Base-by-base conservation (phyloP, 805 yeast genomes). In the Wickerhamiella vanderwaltii region DNA sequence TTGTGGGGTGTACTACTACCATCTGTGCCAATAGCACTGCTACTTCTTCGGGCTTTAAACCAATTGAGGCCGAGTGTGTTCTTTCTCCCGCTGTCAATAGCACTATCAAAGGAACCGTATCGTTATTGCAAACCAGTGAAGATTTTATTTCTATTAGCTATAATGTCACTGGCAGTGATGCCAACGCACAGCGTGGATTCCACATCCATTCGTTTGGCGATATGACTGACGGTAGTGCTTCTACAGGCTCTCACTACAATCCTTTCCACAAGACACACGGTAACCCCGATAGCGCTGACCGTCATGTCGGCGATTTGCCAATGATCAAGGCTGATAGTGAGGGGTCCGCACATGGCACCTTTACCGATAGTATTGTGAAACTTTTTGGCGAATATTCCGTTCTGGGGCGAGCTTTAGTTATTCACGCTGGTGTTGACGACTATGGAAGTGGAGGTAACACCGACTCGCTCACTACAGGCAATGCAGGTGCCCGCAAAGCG, bases 191-290 rank as follows among this genome's bases (percentile, higher is more conserved):
- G 28, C 40, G 32, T 22, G 40, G 40, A 2, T 37, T 41, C 39
- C 44, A 34, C 34, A 24, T 41, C 16, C 35, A 31, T 20, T 6
- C 44, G 9, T 15, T 25, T 22, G 43, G 41, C 5, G 41, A 38
- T 16, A 6, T 38, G 12, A 23, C 91, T 62, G 81, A 82, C 58
- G 93, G 93, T 48, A 82, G 94, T 67, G 13, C 35, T 44, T 83
- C 95, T 52, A 95, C 96, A 43, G 96, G 96, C 61, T 95, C 95
- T 47, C 96, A 87, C 69, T 87, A 84, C 77, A 79, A 87, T 73
- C 96, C 95, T 52, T 82, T 82, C 63, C 71, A 73, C 95, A 11
- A 30, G 29, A 38, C 41, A 4, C 65, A 75, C 74, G 41, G 41
- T n/a, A 29, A 25, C 4, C 41, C 41, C 11, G 33, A 24, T 18